These are phyloP conservation scores for Ceratocystis colombiana DNA, from an alignment of 2,329 filamentous ascomycete genomes.

Conservation along the genomic window DNA sequence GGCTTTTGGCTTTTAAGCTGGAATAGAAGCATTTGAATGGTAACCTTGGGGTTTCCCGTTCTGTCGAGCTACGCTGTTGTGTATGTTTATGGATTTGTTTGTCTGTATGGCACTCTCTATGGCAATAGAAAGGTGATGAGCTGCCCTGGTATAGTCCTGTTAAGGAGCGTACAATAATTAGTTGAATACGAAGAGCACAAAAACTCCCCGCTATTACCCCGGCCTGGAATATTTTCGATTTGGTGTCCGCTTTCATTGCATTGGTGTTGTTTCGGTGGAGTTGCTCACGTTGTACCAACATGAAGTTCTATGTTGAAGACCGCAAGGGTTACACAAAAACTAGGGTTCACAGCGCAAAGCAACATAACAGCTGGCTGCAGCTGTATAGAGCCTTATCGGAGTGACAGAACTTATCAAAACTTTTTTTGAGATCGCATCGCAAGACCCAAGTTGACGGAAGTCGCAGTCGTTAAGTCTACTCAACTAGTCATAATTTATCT, in stretches of 20 bases:
- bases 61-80: background rate
- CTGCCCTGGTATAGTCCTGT: no score
- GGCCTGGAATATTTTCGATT: no score
- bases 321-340: background rate
- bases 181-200: background rate
- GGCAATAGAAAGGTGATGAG: no score
- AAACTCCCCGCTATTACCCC: no score
- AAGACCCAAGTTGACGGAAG: background rate
- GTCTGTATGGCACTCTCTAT: background rate
- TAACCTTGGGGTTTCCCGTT: background rate
- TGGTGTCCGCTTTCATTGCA: no score
- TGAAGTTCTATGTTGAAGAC: background rate
- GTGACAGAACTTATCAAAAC: constrained; percentile 10
- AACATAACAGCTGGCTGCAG: background rate
- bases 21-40: background rate
- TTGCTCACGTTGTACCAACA: background rate
- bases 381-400: background rate
- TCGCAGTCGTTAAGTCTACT: background rate
- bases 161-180: background rate
- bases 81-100: background rate
- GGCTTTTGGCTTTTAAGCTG: constrained; percentile 3
- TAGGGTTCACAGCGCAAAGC: background rate
- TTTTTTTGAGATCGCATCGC: constrained; percentile 15
- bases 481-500: background rate
- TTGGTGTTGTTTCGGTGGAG: no score